Evolutionary conservation across 768 basidiomycete species (phyloP).

Genomic region (Phylloporus scabripes): DNA sequence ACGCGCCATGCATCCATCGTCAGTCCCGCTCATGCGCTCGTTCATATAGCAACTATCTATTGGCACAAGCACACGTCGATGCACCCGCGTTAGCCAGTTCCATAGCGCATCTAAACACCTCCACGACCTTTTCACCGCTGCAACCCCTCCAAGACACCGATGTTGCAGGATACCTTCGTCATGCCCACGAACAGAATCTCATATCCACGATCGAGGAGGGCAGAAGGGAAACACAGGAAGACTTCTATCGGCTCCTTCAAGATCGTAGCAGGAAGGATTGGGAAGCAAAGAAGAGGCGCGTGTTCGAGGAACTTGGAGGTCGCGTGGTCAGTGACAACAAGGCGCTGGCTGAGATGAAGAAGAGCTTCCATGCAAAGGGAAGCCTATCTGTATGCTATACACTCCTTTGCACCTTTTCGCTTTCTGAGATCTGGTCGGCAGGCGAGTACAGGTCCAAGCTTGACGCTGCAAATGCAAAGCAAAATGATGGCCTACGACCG

Average conservation of each 20-base stretch:
- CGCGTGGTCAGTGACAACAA: conserved; percentile 51
- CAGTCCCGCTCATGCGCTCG: conserved; percentile 3
- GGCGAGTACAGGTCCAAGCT: conserved; percentile 46
- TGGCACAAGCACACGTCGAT: conserved; percentile 93
- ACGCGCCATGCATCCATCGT: conserved; percentile 5
- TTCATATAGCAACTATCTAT: conserved; percentile 68
- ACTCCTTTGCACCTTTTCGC: not conserved
- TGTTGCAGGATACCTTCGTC: conserved; percentile 89
- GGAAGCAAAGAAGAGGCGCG: conserved; percentile 85
- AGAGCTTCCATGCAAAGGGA: conserved; percentile 54
- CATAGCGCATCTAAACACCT: conserved; percentile 77
- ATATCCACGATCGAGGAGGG: conserved; percentile 93
- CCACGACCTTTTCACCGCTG: conserved; percentile 81
- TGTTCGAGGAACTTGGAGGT: conserved; percentile 86
- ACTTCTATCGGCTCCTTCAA: conserved; percentile 79
- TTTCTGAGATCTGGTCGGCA: conserved; percentile 16
- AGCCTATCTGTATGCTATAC: conserved; percentile 43
- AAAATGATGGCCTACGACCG: conserved; percentile 97
- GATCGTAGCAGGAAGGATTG: conserved; percentile 73
- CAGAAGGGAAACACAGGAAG: conserved; percentile 74
- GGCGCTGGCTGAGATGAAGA: conserved; percentile 55
- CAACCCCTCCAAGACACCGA: conserved; percentile 93
- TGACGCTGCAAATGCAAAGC: conserved; percentile 77
- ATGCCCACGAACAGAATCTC: conserved; percentile 91
- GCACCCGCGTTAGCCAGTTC: conserved; percentile 79